Conservation (phyloP, 257 asterid genomes). For the Fraxinus cuspidata region DNA sequence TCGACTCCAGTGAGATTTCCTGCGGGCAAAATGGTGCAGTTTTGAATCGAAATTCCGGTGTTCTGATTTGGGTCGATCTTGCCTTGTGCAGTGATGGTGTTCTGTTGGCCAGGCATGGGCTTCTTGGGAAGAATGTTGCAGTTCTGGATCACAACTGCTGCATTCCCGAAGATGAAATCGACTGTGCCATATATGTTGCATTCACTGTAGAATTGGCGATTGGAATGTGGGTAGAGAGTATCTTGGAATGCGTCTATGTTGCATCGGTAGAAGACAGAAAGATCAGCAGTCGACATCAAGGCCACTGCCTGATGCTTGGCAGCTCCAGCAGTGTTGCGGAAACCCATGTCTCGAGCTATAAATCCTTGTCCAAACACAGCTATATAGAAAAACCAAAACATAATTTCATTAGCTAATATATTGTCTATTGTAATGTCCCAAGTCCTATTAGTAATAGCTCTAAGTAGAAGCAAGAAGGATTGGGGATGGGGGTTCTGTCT, state of each 20-base stretch:
- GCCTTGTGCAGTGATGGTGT: constrained; percentile 24
- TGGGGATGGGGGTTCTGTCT: no score
- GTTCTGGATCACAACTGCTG: constrained; percentile 24
- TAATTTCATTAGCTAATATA: constrained; percentile 5
- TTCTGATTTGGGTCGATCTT: constrained; percentile 16
- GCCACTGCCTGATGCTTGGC: constrained; percentile 26
- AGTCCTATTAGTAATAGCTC: background rate
- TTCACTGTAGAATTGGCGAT: constrained; percentile 24
- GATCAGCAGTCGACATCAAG: constrained; percentile 19
- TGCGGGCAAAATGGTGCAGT: constrained; percentile 33
- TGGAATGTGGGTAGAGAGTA: constrained; percentile 19
- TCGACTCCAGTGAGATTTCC: constrained; percentile 36
- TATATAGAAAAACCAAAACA: background rate
- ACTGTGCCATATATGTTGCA: constrained; percentile 22
- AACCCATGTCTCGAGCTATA: constrained; percentile 37
- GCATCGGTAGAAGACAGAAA: constrained; percentile 21
- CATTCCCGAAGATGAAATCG: constrained; percentile 23
- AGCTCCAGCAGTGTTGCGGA: constrained; percentile 27
- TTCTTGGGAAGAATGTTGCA: constrained; percentile 23
- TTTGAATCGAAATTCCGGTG: constrained; percentile 46
- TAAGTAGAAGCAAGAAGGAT: no score
- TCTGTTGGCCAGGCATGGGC: constrained; percentile 27
- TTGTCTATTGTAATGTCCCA: background rate
- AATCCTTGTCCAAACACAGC: constrained; percentile 33
- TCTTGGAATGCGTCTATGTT: constrained; percentile 22